phyloP scores from a whole-genome alignment of 768 basidiomycete genomes.

The Tylopilus balloui region DNA sequence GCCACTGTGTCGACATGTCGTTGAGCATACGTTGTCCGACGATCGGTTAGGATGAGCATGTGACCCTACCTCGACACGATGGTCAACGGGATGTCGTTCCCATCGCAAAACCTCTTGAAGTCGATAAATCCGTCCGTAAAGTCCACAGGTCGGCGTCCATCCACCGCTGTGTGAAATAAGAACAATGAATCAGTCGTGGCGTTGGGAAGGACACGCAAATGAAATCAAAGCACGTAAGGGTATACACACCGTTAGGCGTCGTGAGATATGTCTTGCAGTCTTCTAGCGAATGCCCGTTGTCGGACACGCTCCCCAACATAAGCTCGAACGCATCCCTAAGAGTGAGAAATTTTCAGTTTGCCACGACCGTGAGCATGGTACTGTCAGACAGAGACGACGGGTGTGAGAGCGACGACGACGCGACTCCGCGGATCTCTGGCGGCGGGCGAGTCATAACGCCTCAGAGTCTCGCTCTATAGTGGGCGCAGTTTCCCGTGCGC shows the following conservation, averaged over 20 bases:
- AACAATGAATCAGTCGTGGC: background rate
- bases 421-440: constrained; percentile 7
- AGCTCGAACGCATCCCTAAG: constrained; percentile 82
- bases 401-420: constrained; percentile 4
- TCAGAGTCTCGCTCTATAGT: no score
- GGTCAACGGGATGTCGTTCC: constrained; percentile 77
- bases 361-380: constrained; percentile 17
- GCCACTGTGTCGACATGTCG: constrained; percentile 49
- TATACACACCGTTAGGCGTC: constrained; percentile 48
- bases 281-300: constrained; percentile 76
- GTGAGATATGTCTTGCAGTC: constrained; percentile 75
- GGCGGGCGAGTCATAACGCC: no score
- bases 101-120: constrained; percentile 83
- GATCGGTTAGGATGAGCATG: constrained; percentile 1
- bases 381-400: background rate
- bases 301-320: constrained; percentile 78
- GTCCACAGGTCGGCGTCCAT: constrained; percentile 9
- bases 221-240: background rate
- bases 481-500: background rate
- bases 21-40: background rate
- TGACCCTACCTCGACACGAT: constrained; percentile 80
- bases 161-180: constrained; percentile 7
- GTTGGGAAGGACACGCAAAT: background rate
- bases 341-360: constrained; percentile 1
- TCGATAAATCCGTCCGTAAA: constrained; percentile 65